Conservation (phyloP, 345 rosid genomes). For the Salix koriyanagi region DNA sequence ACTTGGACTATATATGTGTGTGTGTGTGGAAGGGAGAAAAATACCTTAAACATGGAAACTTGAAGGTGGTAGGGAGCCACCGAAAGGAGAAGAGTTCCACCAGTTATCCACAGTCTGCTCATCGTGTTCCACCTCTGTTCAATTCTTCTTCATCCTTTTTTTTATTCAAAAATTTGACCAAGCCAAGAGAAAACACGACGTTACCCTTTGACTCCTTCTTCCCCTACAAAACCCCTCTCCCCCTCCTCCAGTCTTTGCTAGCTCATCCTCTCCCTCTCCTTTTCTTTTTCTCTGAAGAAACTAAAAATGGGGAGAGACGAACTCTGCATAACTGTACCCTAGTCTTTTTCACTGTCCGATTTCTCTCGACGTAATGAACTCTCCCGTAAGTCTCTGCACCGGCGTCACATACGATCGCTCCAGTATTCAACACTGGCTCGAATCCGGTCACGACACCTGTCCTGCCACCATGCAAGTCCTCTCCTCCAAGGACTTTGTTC, state of each 20-base stretch:
- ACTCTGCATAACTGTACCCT: slow-evolving; percentile 20
- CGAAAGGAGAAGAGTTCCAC: neutral
- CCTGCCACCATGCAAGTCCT: slow-evolving; percentile 33
- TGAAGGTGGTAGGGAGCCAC: neutral
- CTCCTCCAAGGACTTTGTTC: slow-evolving; percentile 21
- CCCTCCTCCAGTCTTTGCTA: neutral
- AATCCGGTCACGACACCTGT: slow-evolving; percentile 28
- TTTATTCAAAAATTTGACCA: slow-evolving; percentile 12
- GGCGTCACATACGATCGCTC: slow-evolving; percentile 32
- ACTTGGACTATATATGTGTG: too few relatives aligned
- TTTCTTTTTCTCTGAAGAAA: neutral
- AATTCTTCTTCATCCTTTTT: neutral
- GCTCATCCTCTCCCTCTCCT: neutral
- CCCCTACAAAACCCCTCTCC: slow-evolving; percentile 16
- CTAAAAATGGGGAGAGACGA: slow-evolving; percentile 25
- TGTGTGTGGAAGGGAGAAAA: neutral
- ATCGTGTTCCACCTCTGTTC: neutral
- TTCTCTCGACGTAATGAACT: slow-evolving; percentile 26
- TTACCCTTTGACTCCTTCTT: slow-evolving; percentile 15
- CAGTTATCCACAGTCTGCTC: neutral
- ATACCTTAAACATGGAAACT: neutral
- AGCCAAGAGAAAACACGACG: slow-evolving; percentile 22
- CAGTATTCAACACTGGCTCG: slow-evolving; percentile 31
- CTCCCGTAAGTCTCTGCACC: slow-evolving; percentile 28
- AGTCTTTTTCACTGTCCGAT: slow-evolving; percentile 26